These are phyloP conservation scores for Talaromyces liani DNA, from an alignment of 495 filamentous ascomycete species.

Conservation along the genomic window DNA sequence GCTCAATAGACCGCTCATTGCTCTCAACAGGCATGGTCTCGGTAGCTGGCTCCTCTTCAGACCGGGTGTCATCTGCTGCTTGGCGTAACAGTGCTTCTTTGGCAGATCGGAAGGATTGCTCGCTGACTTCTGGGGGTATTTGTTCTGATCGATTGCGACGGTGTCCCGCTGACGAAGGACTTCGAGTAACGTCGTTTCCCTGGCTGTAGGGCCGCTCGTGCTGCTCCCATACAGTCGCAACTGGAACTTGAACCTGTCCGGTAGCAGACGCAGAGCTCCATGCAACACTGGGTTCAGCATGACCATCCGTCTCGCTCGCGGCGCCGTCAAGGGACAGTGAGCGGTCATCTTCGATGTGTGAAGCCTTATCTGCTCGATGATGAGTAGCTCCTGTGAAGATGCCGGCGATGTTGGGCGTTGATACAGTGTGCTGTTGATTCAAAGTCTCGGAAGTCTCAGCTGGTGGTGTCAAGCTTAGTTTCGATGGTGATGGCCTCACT, in stretches of 20 bases:
- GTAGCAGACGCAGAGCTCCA: conserved; percentile 54
- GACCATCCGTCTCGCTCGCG: conserved; percentile 50
- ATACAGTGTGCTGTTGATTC: not conserved
- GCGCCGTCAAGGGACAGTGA: conserved; percentile 50
- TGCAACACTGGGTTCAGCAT: conserved; percentile 55
- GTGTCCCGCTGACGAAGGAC: conserved; percentile 13
- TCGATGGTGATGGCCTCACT: conserved; percentile 36
- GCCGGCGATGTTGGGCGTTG: conserved; percentile 35
- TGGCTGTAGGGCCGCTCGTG: conserved; percentile 14
- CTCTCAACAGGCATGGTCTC: not conserved
- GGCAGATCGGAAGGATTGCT: conserved; percentile 39
- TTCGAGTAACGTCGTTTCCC: not conserved
- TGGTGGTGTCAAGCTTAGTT: conserved; percentile 22
- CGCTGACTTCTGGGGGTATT: conserved; percentile 25
- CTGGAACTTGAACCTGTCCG: conserved; percentile 51
- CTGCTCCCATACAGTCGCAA: conserved; percentile 35
- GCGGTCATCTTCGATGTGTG: conserved; percentile 27
- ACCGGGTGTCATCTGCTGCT: conserved; percentile 11
- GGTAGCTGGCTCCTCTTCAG: not conserved
- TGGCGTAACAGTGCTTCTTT: conserved; percentile 35
- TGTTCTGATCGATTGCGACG: conserved; percentile 34
- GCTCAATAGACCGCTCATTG: not conserved
- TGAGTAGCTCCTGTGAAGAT: conserved; percentile 47
- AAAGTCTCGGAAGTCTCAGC: conserved; percentile 19
- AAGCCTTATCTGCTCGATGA: conserved; percentile 1